phyloP scores from a whole-genome alignment of 352 stramenopile genomes.

The Phytophthora multivora region DNA sequence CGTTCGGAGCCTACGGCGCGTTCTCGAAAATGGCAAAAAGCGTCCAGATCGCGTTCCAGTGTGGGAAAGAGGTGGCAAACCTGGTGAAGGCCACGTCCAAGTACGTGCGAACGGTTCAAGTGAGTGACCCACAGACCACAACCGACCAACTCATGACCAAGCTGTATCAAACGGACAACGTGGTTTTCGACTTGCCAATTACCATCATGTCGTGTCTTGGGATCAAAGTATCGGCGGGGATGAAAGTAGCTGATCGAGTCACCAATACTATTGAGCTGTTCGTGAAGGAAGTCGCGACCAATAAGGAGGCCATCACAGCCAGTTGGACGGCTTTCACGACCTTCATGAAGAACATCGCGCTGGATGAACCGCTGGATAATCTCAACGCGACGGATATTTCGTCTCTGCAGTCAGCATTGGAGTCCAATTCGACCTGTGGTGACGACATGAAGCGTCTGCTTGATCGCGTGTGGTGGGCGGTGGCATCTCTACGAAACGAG shows the following conservation, averaged over 20 bases:
- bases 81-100: slow-evolving; percentile 40
- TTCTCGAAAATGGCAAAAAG: slow-evolving; percentile 41
- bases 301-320: slow-evolving; percentile 13
- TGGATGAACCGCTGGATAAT: slow-evolving; percentile 18
- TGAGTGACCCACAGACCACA: slow-evolving; percentile 39
- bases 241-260: slow-evolving; percentile 30
- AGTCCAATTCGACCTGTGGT: slow-evolving; percentile 41
- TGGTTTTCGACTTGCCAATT: slow-evolving; percentile 43
- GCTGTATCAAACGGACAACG: slow-evolving; percentile 46
- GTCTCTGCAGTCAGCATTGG: slow-evolving; percentile 34
- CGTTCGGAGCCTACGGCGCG: slow-evolving; percentile 52
- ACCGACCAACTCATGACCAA: slow-evolving; percentile 37
- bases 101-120: slow-evolving; percentile 40
- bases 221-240: slow-evolving; percentile 22
- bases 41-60: slow-evolving; percentile 50
- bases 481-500: slow-evolving; percentile 42
- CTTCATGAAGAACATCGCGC: slow-evolving; percentile 27
- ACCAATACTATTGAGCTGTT: slow-evolving; percentile 30
- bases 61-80: slow-evolving; percentile 43
- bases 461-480: slow-evolving; percentile 35
- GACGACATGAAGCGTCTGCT: slow-evolving; percentile 41
- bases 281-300: slow-evolving; percentile 33
- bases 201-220: slow-evolving; percentile 50
- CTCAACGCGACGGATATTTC: slow-evolving; percentile 25
- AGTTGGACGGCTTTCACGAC: slow-evolving; percentile 8